Evolutionary conservation across 2,329 filamentous ascomycete species (phyloP), one percentile per base, ranked within the genome.

Genomic region (Aspergillus oerlinghausenensis): DNA sequence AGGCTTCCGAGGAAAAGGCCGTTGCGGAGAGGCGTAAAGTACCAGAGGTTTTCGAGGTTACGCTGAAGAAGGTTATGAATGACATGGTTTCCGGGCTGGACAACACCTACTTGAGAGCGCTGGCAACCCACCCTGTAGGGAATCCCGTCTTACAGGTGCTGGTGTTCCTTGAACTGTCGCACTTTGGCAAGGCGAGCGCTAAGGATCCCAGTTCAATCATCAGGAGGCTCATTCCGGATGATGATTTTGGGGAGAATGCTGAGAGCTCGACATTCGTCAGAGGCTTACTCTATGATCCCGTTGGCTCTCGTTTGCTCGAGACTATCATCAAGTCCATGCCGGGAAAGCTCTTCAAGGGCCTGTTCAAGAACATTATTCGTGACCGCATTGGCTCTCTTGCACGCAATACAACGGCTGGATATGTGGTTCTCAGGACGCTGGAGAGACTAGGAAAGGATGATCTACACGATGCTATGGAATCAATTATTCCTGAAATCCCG

Each of bases 121-220:
- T 99, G 55, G 90, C 93, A 1, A 92, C 87, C 21, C 93, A 97
- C 67, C 90, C 90, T 4, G 89, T 93, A 1, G 94, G 92, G 50
- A 97, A 96, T 67, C 94, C 94, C 0, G 89, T 92, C 0, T 80
- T 99, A n/a, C 94, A 97, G 71, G 82, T 97, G 1, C 79, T 99
- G 29, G 79, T 99, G 3, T 90, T 92, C 68, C 80, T 99, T 17
- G 94, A 99, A 68, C 83, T 97, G 50, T 83, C 86, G 0, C 80
- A 89, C 57, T 88, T 88, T 62, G 84, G 84, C 51, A 88, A 90
- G 63, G 80, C 82, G 54, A 85, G 85, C 60, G 83, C 80, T 3
- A 85, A 85, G 61, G 83, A 89, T 60, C 77, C 83, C 6, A 84
- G 82, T 45, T 85, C 88, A 0, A 84, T 97, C 10, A 82, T 96